Conservation (phyloP, 2,329 filamentous ascomycete species). For the Calonectria henricotiae region DNA sequence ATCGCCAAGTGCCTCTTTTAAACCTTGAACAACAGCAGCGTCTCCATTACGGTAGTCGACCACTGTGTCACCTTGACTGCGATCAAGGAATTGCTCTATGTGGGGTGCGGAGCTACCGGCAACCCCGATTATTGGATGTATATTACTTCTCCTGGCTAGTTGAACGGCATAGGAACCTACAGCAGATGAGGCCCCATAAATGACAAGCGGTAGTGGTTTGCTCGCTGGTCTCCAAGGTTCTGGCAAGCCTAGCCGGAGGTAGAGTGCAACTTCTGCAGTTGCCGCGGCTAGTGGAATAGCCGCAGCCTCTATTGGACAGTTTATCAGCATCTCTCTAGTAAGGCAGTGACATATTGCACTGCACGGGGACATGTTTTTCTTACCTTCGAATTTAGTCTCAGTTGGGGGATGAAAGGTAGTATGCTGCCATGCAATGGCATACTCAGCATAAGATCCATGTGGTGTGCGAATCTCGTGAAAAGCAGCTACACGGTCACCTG, state of each 20-base stretch:
- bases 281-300: conserved; percentile 10
- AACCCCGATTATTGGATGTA: conserved; percentile 9
- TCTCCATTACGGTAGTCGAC: conserved; percentile 9
- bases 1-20: background rate
- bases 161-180: conserved; percentile 3
- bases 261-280: background rate
- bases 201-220: background rate
- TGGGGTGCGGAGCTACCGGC: conserved; percentile 5
- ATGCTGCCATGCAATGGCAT: conserved; percentile 11
- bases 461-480: background rate
- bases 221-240: conserved; percentile 9
- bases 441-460: background rate
- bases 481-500: conserved; percentile 1
- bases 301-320: background rate
- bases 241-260: background rate
- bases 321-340: background rate
- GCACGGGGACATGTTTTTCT: background rate
- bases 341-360: too few species aligned
- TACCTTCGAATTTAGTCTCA: background rate
- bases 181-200: conserved; percentile 3
- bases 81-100: conserved; percentile 4
- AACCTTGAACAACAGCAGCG: background rate
- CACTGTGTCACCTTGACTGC: conserved; percentile 4
- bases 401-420: background rate
- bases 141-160: background rate